A percentile compares a stretch with the other conserved stretches of the same genome.
Conservation (phyloP, 164 flowering plant genomes). For the Vitis labrusca region DNA sequence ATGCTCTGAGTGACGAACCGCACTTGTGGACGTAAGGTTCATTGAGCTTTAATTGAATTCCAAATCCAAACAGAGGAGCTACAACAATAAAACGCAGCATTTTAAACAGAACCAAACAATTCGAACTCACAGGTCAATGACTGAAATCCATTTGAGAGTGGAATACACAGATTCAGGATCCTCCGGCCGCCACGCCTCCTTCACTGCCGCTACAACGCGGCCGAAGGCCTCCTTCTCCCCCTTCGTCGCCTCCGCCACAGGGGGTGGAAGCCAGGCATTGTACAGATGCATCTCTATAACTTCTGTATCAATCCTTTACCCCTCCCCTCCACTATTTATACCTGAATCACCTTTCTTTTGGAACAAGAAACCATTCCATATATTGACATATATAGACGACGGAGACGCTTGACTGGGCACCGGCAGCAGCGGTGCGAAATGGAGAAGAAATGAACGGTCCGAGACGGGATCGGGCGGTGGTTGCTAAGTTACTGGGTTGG, state of each 20-base stretch:
- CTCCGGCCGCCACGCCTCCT: conserved; percentile 47
- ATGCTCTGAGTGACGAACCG: too few relatives aligned
- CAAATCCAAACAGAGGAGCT: too few relatives aligned
- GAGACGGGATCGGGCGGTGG: too few relatives aligned
- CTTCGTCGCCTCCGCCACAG: conserved; percentile 76
- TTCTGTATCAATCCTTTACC: background rate
- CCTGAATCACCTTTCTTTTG: conserved; percentile 16
- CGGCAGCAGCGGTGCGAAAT: background rate
- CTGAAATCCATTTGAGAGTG: conserved; percentile 86
- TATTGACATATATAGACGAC: too few relatives aligned
- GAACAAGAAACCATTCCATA: conserved; percentile 15
- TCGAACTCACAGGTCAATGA: conserved; percentile 74
- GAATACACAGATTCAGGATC: conserved; percentile 84
- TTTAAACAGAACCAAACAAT: background rate
- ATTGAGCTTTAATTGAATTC: too few relatives aligned
- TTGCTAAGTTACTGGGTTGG: background rate
- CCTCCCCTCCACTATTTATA: conserved; percentile 5
- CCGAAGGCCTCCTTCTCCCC: conserved; percentile 76
- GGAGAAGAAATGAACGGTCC: too few relatives aligned
- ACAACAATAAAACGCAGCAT: too few relatives aligned
- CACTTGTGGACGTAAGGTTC: too few relatives aligned
- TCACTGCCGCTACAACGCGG: conserved; percentile 52
- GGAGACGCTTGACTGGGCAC: background rate
- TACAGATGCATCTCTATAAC: conserved; percentile 73
- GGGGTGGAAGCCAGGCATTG: conserved; percentile 98